Conservation (phyloP, 768 basidiomycete species). For the Cubamyces sp. region DNA sequence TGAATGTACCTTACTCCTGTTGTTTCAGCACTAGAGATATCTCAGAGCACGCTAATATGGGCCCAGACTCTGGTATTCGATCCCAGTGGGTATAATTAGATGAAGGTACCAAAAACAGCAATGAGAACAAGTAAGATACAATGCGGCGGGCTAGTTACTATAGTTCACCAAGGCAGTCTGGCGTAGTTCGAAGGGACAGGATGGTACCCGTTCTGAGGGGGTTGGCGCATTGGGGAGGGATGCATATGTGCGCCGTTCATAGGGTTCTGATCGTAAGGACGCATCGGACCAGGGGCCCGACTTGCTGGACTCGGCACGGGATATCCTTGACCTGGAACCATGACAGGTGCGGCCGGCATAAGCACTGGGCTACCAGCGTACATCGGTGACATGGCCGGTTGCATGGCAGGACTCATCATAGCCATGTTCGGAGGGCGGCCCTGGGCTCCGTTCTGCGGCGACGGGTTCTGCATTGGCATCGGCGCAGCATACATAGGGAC, state of each 20-base stretch:
- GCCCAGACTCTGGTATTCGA: conserved; percentile 8
- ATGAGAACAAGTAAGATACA: conserved; percentile 22
- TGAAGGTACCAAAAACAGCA: conserved; percentile 24
- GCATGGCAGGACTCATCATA: conserved; percentile 75
- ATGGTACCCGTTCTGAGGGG: conserved; percentile 43
- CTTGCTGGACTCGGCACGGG: conserved; percentile 32
- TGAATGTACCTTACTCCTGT: conserved; percentile 20
- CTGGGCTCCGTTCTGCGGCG: conserved; percentile 42
- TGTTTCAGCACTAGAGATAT: conserved; percentile 19
- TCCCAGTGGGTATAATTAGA: conserved; percentile 27
- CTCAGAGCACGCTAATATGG: conserved; percentile 10
- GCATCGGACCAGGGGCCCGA: conserved; percentile 39
- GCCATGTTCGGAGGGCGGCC: conserved; percentile 41
- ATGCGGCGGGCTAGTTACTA: conserved; percentile 15
- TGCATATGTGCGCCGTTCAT: conserved; percentile 30
- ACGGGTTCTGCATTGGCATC: conserved; percentile 47
- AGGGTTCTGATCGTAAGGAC: conserved; percentile 31
- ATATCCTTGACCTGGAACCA: conserved; percentile 39
- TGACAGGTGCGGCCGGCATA: conserved; percentile 52
- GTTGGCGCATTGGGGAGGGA: conserved; percentile 34
- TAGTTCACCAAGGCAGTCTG: conserved; percentile 54
- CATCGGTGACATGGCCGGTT: conserved; percentile 57
- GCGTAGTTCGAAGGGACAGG: conserved; percentile 44
- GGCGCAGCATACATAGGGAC: conserved; percentile 56
- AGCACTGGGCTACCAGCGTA: conserved; percentile 72